Conservation (phyloP, 2,329 filamentous ascomycete species). For the Fusarium torulosum region DNA sequence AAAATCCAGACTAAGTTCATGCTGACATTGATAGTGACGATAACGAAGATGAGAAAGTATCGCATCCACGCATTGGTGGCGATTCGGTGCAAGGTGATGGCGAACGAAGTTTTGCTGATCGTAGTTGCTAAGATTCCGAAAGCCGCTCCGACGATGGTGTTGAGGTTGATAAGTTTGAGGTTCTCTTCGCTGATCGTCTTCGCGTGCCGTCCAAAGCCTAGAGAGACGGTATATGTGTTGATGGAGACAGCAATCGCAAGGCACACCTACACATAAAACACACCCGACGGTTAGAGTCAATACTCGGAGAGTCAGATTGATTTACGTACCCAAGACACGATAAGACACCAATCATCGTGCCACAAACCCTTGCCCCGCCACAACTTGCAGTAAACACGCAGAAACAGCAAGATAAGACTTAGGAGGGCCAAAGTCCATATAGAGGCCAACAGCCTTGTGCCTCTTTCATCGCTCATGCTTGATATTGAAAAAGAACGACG, state of each 20-base stretch:
- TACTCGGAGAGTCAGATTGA: not conserved
- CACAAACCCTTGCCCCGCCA: slow-evolving; percentile 53
- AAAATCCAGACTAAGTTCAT: slow-evolving; percentile 55
- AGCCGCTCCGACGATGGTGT: slow-evolving; percentile 47
- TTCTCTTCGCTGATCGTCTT: slow-evolving; percentile 43
- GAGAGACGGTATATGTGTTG: slow-evolving; percentile 50
- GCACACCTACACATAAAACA: slow-evolving; percentile 36
- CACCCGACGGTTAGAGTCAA: not conserved
- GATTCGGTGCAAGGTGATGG: slow-evolving; percentile 53
- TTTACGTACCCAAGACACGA: slow-evolving; percentile 53
- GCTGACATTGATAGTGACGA: slow-evolving; percentile 52
- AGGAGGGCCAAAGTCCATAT: slow-evolving; percentile 49
- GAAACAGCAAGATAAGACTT: slow-evolving; percentile 45
- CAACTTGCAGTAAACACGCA: slow-evolving; percentile 55
- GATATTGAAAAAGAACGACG: slow-evolving; percentile 1
- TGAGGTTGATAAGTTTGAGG: slow-evolving; percentile 45
- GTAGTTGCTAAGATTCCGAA: slow-evolving; percentile 54
- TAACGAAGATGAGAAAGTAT: slow-evolving; percentile 50
- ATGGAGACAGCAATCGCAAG: slow-evolving; percentile 49
- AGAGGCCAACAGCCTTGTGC: slow-evolving; percentile 48
- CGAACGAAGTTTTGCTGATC: slow-evolving; percentile 56
- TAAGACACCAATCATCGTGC: slow-evolving; percentile 55
- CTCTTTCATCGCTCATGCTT: slow-evolving; percentile 47
- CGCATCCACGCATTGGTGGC: slow-evolving; percentile 46
- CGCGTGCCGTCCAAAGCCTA: slow-evolving; percentile 48